Base-by-base conservation (phyloP, 2,329 filamentous ascomycete species). In the Aquanectria penicillioides region DNA sequence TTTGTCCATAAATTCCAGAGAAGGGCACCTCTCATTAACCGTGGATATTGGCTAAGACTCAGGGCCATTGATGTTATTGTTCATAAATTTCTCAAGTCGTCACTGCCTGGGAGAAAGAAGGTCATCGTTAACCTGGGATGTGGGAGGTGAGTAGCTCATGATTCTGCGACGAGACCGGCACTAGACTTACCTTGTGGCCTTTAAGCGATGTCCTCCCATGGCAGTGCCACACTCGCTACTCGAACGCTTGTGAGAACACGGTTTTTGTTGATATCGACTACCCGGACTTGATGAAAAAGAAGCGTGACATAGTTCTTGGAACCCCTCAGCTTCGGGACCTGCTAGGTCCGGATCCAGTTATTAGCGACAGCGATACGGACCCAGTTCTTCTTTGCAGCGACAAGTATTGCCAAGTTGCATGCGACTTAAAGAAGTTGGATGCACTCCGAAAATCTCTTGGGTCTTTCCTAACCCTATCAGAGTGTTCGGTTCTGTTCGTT, bases 201-300 rank as follows among this genome's bases (percentile, higher is more conserved):
- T 15, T 17, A 55, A 97, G 93, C 74, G 93, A 97, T 77, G 91
- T 94, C 43, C 79, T 97, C 20, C 92, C 93, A 2, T 97, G 94
- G 82, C 90, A 94, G 73, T 92, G 90, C 65, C 85, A 94, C 71
- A 82, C 85, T 46, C 85, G 88, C 64, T 89, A 93, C 71, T 77
- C 84, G 1, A 75, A 82, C 23, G 74, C 83, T 15, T 90, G 87
- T 66, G 71, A 80, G 23, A 76, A 85, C 57, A 84, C 84, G 23
- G 83, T 83, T 13, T 97, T 97, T 69, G 82, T 97, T 48, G 93
- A 97, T 72, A 86, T 97, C 50, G 94, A 97, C 73, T 96, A 95
- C 69, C 89, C 89, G 9, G 88, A 92, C 59, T 80, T 97, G 47
- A 93, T 97, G 76, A 73, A 82, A 40, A 88, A 86, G 73, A 97